These are phyloP conservation scores for Teratosphaeria destructans DNA, from an alignment of 2,329 filamentous ascomycete species.

Conservation along the genomic window DNA sequence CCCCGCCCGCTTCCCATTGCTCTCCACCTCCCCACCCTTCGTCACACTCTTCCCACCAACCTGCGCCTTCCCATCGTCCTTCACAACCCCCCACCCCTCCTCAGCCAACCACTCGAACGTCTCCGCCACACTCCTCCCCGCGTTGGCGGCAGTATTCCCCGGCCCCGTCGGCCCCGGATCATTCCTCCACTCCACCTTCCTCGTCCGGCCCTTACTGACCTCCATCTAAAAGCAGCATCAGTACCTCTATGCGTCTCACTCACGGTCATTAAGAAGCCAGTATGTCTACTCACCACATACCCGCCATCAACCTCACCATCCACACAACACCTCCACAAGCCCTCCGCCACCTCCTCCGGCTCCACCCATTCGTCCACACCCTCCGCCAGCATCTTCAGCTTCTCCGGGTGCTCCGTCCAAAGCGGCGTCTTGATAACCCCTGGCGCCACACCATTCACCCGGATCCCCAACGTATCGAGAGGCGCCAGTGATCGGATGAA, in stretches of 20 bases:
- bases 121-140: conserved; percentile 34
- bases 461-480: conserved; percentile 43
- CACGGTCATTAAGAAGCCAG: too few relatives aligned
- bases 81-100: conserved; percentile 38
- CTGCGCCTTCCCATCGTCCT: background rate
- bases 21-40: background rate
- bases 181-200: conserved; percentile 34
- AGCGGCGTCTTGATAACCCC: conserved; percentile 52
- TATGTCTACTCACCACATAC: conserved; percentile 25
- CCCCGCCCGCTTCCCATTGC: background rate
- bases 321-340: conserved; percentile 47
- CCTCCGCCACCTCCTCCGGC: conserved; percentile 50
- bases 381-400: conserved; percentile 41
- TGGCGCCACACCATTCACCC: conserved; percentile 51
- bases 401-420: conserved; percentile 53
- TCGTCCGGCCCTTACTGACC: conserved; percentile 42
- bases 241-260: too few relatives aligned
- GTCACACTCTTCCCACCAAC: background rate
- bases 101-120: conserved; percentile 39
- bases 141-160: conserved; percentile 32
- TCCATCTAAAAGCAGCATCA: conserved; percentile 30
- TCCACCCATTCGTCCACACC: conserved; percentile 44
- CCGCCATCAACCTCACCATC: conserved; percentile 41
- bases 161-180: conserved; percentile 43
- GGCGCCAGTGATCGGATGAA: conserved; percentile 41